phyloP scores from a whole-genome alignment of 805 yeast genomes.

The Maudiozyma turicensis region DNA sequence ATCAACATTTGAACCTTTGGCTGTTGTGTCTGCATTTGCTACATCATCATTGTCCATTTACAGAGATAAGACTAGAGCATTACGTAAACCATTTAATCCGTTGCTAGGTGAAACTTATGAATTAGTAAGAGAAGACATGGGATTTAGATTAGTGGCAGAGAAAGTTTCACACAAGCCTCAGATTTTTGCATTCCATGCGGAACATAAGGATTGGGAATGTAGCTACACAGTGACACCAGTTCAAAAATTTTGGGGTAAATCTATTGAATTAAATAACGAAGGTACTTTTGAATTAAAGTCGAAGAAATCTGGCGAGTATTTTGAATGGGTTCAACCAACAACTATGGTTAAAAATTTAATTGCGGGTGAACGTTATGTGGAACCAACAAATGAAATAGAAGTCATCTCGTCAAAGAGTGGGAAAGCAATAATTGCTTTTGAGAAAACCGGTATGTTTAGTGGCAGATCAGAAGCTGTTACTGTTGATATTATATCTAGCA shows the following conservation, averaged over 20 bases:
- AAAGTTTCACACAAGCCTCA: conserved; percentile 81
- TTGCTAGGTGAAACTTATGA: conserved; percentile 90
- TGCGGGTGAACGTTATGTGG: conserved; percentile 92
- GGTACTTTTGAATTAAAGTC: conserved; percentile 57
- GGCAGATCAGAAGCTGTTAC: conserved; percentile 61
- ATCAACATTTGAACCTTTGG: conserved; percentile 48
- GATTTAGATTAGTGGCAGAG: conserved; percentile 67
- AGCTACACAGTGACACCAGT: conserved; percentile 58
- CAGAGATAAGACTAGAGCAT: conserved; percentile 63
- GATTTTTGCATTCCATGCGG: conserved; percentile 72
- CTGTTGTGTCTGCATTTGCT: conserved; percentile 71
- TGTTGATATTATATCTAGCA: conserved; percentile 31
- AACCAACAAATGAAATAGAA: conserved; percentile 64
- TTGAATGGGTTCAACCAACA: conserved; percentile 75
- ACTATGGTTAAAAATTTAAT: conserved; percentile 75
- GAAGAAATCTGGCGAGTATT: conserved; percentile 53
- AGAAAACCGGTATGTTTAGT: conserved; percentile 72
- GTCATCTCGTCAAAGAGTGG: conserved; percentile 61
- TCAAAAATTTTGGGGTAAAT: conserved; percentile 93
- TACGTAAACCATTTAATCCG: conserved; percentile 92
- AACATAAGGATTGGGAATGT: conserved; percentile 61
- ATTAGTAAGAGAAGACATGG: conserved; percentile 73
- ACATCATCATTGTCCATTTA: conserved; percentile 60
- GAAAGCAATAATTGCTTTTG: conserved; percentile 63
- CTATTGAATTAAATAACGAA: conserved; percentile 68